phyloP scores from a whole-genome alignment of 805 yeast genomes.

The Pichia paraexigua region DNA sequence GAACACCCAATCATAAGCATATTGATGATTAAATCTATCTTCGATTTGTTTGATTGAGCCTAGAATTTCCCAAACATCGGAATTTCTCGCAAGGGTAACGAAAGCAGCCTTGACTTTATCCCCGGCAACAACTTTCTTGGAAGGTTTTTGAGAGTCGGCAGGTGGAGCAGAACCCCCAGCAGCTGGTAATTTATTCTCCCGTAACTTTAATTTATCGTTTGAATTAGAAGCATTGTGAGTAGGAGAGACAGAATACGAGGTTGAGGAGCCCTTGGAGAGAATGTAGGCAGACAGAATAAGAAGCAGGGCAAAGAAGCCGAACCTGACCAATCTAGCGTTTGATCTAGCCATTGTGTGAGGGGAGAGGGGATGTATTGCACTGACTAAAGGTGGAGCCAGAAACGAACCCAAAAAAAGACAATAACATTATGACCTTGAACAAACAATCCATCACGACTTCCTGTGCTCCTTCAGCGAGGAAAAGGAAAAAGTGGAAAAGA shows the following conservation, averaged over 20 bases:
- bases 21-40: conserved; percentile 79
- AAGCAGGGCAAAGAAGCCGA: conserved; percentile 39
- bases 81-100: conserved; percentile 70
- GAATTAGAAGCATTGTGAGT: background rate
- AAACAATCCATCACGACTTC: too few relatives aligned
- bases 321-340: conserved; percentile 40
- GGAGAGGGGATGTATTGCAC: background rate
- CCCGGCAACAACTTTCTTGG: conserved; percentile 9
- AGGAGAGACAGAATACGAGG: conserved; percentile 19
- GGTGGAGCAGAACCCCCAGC: conserved; percentile 9
- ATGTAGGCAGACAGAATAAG: conserved; percentile 41
- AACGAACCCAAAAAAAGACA: background rate
- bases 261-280: conserved; percentile 38
- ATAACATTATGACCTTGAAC: too few relatives aligned
- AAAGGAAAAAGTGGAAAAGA: background rate
- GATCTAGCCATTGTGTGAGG: conserved; percentile 33
- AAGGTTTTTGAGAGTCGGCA: background rate
- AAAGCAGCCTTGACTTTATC: conserved; percentile 65
- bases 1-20: conserved; percentile 91
- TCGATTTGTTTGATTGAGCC: conserved; percentile 71
- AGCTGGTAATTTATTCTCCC: background rate
- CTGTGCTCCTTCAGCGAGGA: too few relatives aligned
- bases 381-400: background rate
- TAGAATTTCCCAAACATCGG: conserved; percentile 55
- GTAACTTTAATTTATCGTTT: background rate